Evolutionary conservation across 495 filamentous ascomycete species (phyloP), one percentile per base, ranked within the genome.

Genomic region (Trichoderma virens): DNA sequence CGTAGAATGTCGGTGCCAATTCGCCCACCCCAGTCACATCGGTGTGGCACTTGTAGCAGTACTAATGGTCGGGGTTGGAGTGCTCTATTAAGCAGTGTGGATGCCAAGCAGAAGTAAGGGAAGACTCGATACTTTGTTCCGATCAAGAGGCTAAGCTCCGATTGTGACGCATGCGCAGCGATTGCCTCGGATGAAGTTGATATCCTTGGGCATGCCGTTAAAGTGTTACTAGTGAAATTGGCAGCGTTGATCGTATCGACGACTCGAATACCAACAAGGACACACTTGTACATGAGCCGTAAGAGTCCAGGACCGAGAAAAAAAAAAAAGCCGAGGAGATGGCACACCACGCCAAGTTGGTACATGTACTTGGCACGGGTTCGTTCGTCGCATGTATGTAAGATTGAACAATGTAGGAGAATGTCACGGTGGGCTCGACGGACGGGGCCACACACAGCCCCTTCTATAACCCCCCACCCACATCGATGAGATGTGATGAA

Each of bases 381-480:
- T 56, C 51, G 51, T 56, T 30, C 51, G 9, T 6, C 25, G 51
- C 51, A 56, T 56, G 51, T 56, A 56, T 56, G 51, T 56, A 56
- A 56, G 51, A 56, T 56, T 56, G 51, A 56, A 28, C 25, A 56
- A 56, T 56, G 51, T 56, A 56, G 51, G 51, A 56, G 51, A 56
- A 56, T 56, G 51, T 56, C 51, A 56, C 51, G 27, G 51, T 56
- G 51, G 51, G 51, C 51, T 56, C 25, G 11, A 7, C 51, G 11
- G 51, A 56, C 23, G 51, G 51, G 51, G 51, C 23, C 11, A 30
- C 51, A 30, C 51, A 28, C 51, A 56, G 51, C 51, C 47, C 47
- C 47, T 28, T 56, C 41, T 45, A 18, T 56, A 27, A 56, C 51
- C 25, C 51, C 51, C 51, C 51, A 56, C 51, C 18, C 51, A 56